These are phyloP conservation scores for Arabidopsis suecica DNA, from an alignment of 345 rosid genomes.

Conservation along the genomic window DNA sequence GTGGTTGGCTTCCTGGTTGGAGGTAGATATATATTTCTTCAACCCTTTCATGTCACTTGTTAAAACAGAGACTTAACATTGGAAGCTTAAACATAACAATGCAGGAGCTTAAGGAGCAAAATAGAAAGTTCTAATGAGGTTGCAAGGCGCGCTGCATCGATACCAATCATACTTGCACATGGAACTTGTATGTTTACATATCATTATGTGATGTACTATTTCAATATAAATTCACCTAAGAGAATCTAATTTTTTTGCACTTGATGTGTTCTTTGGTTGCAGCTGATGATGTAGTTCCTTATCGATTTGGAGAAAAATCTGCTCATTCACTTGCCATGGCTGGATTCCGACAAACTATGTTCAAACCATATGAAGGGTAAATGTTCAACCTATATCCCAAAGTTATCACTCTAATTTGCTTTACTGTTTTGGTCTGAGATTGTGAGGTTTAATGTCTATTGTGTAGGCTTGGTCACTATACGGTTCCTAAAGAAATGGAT, in stretches of 20 bases:
- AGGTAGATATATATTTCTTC: constrained; percentile 46
- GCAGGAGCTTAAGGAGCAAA: constrained; percentile 61
- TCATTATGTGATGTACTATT: constrained; percentile 5
- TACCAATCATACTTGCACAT: constrained; percentile 66
- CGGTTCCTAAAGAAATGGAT: constrained; percentile 85
- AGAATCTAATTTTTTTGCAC: not conserved
- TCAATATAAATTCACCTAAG: constrained; percentile 6
- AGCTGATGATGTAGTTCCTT: constrained; percentile 75
- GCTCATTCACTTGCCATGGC: constrained; percentile 54
- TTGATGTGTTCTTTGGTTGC: constrained; percentile 36
- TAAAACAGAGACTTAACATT: not conserved
- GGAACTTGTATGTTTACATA: constrained; percentile 52
- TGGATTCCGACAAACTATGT: constrained; percentile 53
- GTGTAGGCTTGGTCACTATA: constrained; percentile 88
- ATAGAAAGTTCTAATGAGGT: constrained; percentile 61
- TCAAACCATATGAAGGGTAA: constrained; percentile 46
- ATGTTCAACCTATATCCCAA: not conserved
- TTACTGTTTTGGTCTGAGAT: constrained; percentile 13
- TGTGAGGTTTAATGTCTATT: not conserved
- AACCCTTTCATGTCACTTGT: constrained; percentile 24
- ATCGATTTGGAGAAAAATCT: constrained; percentile 62
- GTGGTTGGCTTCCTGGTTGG: constrained; percentile 78
- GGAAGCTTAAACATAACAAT: constrained; percentile 21
- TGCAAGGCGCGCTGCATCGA: constrained; percentile 60
- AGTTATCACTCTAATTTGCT: not conserved